These are phyloP conservation scores for Pleurotus eryngii DNA, from an alignment of 768 basidiomycete species.

Conservation along the genomic window DNA sequence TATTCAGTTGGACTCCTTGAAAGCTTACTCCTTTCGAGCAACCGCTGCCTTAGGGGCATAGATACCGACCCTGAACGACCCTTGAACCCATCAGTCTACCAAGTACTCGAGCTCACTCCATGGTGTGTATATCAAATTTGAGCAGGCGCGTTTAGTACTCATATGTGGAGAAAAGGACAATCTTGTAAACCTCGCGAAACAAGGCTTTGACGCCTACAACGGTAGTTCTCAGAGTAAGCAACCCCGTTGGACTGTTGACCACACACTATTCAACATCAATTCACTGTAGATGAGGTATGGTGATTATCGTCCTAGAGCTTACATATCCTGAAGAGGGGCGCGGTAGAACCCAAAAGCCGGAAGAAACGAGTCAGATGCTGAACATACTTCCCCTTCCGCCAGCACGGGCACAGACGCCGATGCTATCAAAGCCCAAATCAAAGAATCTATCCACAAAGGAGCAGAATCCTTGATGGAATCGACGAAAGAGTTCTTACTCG, in stretches of 20 bases:
- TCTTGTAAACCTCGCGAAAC: conserved; percentile 68
- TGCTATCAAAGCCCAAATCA: conserved; percentile 8
- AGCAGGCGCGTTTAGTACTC: too few species aligned
- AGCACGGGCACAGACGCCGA: not conserved
- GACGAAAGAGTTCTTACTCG: not conserved
- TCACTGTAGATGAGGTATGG: not conserved
- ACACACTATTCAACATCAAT: not conserved
- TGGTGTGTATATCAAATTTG: too few species aligned
- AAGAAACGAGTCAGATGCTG: not conserved
- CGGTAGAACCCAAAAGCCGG: not conserved
- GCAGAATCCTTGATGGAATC: conserved; percentile 1
- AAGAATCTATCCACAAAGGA: not conserved
- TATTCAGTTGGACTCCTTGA: not conserved
- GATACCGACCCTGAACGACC: too few species aligned
- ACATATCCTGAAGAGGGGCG: not conserved
- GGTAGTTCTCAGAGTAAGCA: conserved; percentile 36
- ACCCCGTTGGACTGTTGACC: not conserved
- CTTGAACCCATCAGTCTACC: too few species aligned
- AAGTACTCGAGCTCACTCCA: too few species aligned
- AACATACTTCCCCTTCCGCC: not conserved
- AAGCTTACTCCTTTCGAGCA: not conserved
- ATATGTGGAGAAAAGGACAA: conserved; percentile 42
- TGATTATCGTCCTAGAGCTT: not conserved
- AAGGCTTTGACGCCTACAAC: conserved; percentile 54
- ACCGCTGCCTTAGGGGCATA: not conserved